Percentiles rank a stretch among this genome's conserved stretches.
phyloP scores from a whole-genome alignment of 2,329 filamentous ascomycete genomes.

The Sporothrix euskadiensis region DNA sequence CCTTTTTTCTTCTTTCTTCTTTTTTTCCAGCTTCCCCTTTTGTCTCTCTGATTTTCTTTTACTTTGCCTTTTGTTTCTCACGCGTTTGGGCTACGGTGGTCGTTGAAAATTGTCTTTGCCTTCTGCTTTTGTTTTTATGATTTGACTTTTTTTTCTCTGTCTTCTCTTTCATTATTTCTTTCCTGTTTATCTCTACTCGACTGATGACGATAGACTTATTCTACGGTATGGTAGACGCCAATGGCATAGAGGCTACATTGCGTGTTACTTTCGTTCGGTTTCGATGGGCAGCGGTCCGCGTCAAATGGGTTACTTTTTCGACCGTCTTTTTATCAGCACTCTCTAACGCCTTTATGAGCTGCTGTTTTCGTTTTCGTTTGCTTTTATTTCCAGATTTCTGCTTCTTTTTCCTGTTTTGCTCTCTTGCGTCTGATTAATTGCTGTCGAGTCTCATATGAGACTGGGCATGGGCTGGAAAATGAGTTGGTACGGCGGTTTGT shows the following conservation, averaged over 20 bases:
- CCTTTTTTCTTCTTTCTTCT: not conserved
- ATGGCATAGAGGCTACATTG: slow-evolving; percentile 3
- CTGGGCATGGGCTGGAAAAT: not conserved
- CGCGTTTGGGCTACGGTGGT: slow-evolving; percentile 1
- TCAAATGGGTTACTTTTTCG: not conserved
- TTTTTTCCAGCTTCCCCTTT: not conserved
- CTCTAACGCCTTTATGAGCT: not conserved
- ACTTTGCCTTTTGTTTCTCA: not conserved
- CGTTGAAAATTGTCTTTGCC: not conserved
- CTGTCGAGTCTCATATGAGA: not conserved
- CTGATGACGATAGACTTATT: slow-evolving; percentile 5
- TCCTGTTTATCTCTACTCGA: not conserved
- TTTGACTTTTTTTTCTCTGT: not conserved
- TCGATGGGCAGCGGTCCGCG: not conserved
- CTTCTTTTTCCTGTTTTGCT: not conserved
- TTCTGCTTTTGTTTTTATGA: not conserved
- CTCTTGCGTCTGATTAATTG: not conserved
- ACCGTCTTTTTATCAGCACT: not conserved
- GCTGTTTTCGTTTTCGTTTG: not conserved
- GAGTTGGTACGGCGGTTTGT: not conserved
- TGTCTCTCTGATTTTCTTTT: not conserved
- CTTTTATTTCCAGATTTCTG: not conserved
- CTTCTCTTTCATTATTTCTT: no score
- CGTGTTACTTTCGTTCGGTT: not conserved
- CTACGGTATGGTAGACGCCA: not conserved